Conservation (phyloP, 2,329 filamentous ascomycete genomes). For the Aspergillus sp. region DNA sequence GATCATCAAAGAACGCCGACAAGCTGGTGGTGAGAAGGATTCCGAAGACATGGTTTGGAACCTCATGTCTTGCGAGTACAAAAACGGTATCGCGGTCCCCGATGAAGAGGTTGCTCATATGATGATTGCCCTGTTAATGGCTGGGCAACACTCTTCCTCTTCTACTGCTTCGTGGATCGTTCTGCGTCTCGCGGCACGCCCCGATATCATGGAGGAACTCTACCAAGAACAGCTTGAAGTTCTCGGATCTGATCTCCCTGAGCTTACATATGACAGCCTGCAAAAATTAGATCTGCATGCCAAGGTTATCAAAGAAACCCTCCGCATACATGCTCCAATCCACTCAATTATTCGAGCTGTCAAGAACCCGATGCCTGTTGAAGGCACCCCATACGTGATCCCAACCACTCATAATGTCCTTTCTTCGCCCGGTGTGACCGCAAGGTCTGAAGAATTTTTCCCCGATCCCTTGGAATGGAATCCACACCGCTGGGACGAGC, state of each 20-base stretch:
- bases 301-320: slow-evolving; percentile 84
- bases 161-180: slow-evolving; percentile 83
- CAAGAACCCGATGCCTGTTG: slow-evolving; percentile 78
- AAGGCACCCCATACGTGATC: slow-evolving; percentile 77
- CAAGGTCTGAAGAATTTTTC: slow-evolving; percentile 69
- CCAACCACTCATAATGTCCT: slow-evolving; percentile 77
- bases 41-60: slow-evolving; percentile 83
- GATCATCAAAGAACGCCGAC: slow-evolving; percentile 69
- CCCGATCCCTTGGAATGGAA: slow-evolving; percentile 80
- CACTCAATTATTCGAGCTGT: slow-evolving; percentile 93
- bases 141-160: slow-evolving; percentile 83
- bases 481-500: slow-evolving; percentile 81
- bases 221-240: slow-evolving; percentile 73
- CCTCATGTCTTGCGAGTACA: slow-evolving; percentile 80
- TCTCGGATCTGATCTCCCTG: slow-evolving; percentile 69
- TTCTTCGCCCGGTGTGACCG: slow-evolving; percentile 77
- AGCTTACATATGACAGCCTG: slow-evolving; percentile 72
- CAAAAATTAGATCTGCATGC: slow-evolving; percentile 75
- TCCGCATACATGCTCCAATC: slow-evolving; percentile 86
- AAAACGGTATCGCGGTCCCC: slow-evolving; percentile 72
- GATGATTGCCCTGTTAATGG: slow-evolving; percentile 93
- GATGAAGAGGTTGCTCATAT: slow-evolving; percentile 85
- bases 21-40: slow-evolving; percentile 46
- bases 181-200: slow-evolving; percentile 71
- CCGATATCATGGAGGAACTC: slow-evolving; percentile 76